Base-by-base conservation (phyloP, 805 yeast genomes). In the Yamadazyma phyllophila region DNA sequence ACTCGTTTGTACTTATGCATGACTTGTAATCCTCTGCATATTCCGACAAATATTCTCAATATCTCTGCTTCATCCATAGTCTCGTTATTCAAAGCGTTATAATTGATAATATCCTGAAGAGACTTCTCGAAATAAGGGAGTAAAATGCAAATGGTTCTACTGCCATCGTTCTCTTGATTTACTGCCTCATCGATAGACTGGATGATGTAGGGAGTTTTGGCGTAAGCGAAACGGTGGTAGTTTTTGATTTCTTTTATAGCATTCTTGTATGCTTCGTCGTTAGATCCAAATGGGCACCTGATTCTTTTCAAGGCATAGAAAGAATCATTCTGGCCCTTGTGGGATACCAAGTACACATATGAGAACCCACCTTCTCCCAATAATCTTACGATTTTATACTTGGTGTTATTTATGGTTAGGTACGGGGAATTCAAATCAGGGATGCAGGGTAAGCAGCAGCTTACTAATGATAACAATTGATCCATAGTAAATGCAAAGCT, bases 311-410 rank as follows among this genome's bases (percentile, higher is more conserved):
- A 67, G 2, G 96, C 96, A 58, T 80, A 87, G 35, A 63, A 45
- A 13, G 65, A 61, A 31, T 76, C 76, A 29, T 74, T 67, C 9
- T 33, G 33, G 20, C 71, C 62, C 36, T 71, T 69, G 51, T 60
- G 61, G 12, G 80, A 73, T 3, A 90, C 96, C 16, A 89, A 69
- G 58, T 91, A 91, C 7, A 88, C 96, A 55, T 85, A 89, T 0
- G 96, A 83, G 59, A 85, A 86, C 11, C 94, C 95, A 2, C 96
- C 96, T 67, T 90, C 97, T 8, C 96, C 96, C 6, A 91, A 69
- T n/a, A 91, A 73, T 48, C 80, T 76, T 44, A 81, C 66, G 13
- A 91, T 83, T 55, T 71, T 73, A 67, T 84, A 87, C 39, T 71
- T 69, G 31, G 78, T 73, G 45, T 80, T 78, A 61, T 86, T 85